These are phyloP conservation scores for Nicotiana obtusifolia DNA, from an alignment of 257 asterid species.

Conservation along the genomic window DNA sequence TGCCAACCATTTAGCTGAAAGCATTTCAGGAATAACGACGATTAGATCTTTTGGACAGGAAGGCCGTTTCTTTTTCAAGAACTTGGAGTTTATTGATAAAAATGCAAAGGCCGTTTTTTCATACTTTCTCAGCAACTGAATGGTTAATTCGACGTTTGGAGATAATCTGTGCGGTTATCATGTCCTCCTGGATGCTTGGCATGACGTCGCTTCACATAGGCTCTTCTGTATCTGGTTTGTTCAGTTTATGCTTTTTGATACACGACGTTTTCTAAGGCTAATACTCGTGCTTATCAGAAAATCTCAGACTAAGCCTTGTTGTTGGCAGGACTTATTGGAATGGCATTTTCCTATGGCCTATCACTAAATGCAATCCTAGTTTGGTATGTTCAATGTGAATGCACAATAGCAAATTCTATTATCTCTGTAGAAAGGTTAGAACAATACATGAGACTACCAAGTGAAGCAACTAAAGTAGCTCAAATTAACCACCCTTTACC, in stretches of 20 bases:
- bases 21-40: slow-evolving; percentile 1
- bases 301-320: not conserved
- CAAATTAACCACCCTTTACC: not conserved
- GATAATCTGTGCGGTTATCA: not conserved
- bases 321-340: not conserved
- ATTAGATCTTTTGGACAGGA: slow-evolving; percentile 8
- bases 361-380: not conserved
- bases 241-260: not conserved
- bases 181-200: not conserved
- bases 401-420: not conserved
- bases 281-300: not conserved
- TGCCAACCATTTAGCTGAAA: slow-evolving; percentile 2
- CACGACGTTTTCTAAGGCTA: not conserved
- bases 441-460: slow-evolving; percentile 5
- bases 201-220: not conserved
- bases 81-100: slow-evolving; percentile 2
- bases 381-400: not conserved
- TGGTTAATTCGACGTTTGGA: slow-evolving; percentile 4
- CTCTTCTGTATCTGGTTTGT: not conserved
- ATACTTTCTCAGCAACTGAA: not conserved
- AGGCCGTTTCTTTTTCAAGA: not conserved
- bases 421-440: slow-evolving; percentile 4
- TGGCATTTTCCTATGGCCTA: slow-evolving; percentile 3
- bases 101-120: not conserved
- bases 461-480: not conserved